These are phyloP conservation scores for Kwoniella sp. DNA, from an alignment of 768 basidiomycete genomes.

Conservation along the genomic window DNA sequence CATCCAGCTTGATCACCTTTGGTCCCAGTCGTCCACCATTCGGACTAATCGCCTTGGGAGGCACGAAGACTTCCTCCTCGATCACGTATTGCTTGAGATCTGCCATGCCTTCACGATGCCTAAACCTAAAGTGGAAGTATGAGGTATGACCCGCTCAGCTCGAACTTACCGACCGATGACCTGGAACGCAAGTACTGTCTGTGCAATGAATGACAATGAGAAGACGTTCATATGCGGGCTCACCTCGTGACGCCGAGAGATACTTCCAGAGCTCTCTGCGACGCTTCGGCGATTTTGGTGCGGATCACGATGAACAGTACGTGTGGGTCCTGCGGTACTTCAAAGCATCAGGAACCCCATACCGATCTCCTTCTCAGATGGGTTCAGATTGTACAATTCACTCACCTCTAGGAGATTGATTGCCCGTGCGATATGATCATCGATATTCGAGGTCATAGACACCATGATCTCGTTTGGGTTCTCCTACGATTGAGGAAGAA, in stretches of 20 bases:
- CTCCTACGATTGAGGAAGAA: neutral
- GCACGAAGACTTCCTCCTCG: conserved; percentile 36
- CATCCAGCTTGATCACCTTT: conserved; percentile 51
- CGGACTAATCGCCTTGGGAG: conserved; percentile 3
- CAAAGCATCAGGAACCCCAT: too few species aligned
- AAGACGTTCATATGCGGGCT: too few species aligned
- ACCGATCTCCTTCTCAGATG: too few species aligned
- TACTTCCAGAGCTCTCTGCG: conserved; percentile 48
- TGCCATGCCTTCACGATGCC: conserved; percentile 50
- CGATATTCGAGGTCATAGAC: conserved; percentile 31
- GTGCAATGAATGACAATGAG: too few species aligned
- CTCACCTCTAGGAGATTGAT: conserved; percentile 43
- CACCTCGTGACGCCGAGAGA: conserved; percentile 50
- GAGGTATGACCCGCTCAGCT: too few species aligned
- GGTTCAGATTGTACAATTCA: too few species aligned
- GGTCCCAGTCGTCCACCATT: conserved; percentile 27
- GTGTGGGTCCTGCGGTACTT: conserved; percentile 44
- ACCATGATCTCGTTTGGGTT: conserved; percentile 54
- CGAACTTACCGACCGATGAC: too few species aligned
- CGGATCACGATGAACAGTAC: conserved; percentile 53
- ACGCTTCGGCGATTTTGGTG: conserved; percentile 35
- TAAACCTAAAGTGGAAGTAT: conserved; percentile 32
- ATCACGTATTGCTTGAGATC: conserved; percentile 54
- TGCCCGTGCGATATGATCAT: conserved; percentile 43
- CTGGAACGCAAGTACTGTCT: too few species aligned